phyloP scores from a whole-genome alignment of 2,329 filamentous ascomycete species.

The Nannizzia gypsea region DNA sequence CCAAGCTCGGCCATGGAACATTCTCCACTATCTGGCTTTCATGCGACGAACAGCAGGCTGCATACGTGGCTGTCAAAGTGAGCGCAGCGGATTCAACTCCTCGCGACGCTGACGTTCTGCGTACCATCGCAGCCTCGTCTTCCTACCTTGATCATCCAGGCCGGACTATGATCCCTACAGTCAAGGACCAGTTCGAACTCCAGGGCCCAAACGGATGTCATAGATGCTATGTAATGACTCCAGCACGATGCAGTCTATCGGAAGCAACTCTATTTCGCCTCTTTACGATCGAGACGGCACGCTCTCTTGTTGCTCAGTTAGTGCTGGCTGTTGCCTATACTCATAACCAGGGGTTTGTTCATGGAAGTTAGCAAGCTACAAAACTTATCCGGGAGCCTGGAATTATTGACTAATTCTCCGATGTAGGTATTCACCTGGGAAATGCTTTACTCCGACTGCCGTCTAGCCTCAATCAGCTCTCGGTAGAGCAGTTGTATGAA shows the following conservation, averaged over 20 bases:
- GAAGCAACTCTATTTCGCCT: constrained; percentile 15
- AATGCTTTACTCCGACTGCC: constrained; percentile 20
- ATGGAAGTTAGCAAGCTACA: constrained; percentile 15
- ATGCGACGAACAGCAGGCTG: constrained; percentile 1
- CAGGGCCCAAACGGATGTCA: constrained; percentile 18
- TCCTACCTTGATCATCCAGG: background rate
- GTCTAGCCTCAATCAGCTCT: constrained; percentile 15
- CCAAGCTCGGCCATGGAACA: constrained; percentile 17
- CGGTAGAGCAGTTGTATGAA: constrained; percentile 16
- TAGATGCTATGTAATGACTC: constrained; percentile 16
- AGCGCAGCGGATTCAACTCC: background rate
- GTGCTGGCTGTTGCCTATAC: constrained; percentile 17
- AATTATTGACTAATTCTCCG: background rate
- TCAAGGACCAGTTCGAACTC: constrained; percentile 21
- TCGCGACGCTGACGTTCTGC: background rate
- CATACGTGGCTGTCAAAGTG: background rate
- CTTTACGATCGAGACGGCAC: constrained; percentile 16
- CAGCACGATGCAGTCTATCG: constrained; percentile 16
- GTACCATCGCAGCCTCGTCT: background rate
- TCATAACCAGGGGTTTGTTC: constrained; percentile 18
- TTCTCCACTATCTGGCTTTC: constrained; percentile 17
- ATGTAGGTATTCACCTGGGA: constrained; percentile 18
- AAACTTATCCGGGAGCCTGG: background rate
- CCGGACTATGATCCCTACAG: constrained; percentile 9
- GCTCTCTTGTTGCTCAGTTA: constrained; percentile 18